These are phyloP conservation scores for Themeda triandra DNA, from an alignment of 176 grass and related monocot species.

Conservation along the genomic window DNA sequence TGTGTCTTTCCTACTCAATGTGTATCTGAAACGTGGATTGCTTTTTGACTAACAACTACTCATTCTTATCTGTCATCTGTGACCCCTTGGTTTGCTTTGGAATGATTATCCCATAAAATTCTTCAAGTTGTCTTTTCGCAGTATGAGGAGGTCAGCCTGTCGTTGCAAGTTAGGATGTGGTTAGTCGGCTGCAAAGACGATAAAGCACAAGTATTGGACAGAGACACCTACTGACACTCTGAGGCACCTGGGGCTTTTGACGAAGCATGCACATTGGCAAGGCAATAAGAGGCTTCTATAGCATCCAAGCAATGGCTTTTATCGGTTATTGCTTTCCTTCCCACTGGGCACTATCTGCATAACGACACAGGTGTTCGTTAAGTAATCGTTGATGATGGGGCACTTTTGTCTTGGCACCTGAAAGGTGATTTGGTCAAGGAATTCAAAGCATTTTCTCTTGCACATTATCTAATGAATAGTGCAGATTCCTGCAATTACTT, in stretches of 20 bases:
- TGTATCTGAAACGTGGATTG: conserved; percentile 32
- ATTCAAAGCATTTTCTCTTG: conserved; percentile 22
- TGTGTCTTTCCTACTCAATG: conserved; percentile 27
- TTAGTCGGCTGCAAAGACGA: conserved; percentile 35
- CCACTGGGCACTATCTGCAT: conserved; percentile 38
- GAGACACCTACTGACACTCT: conserved; percentile 23
- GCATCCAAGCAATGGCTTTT: conserved; percentile 31
- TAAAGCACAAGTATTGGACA: conserved; percentile 26
- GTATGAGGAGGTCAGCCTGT: conserved; percentile 26
- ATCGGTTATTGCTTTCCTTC: conserved; percentile 40
- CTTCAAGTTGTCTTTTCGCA: conserved; percentile 25
- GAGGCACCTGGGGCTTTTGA: conserved; percentile 43
- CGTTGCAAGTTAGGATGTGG: conserved; percentile 14
- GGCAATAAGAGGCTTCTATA: conserved; percentile 5
- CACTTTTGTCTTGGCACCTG: conserved; percentile 26
- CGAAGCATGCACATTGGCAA: conserved; percentile 51
- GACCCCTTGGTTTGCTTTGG: not conserved
- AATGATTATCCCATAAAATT: conserved; percentile 21
- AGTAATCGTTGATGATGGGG: conserved; percentile 39
- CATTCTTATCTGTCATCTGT: conserved; percentile 21
- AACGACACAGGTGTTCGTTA: conserved; percentile 24
- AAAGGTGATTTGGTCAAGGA: conserved; percentile 42
- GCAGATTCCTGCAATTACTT: not conserved
- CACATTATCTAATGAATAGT: conserved; percentile 26
- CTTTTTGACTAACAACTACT: conserved; percentile 2